Evolutionary conservation across 805 yeast species (phyloP), one percentile per base, ranked within the genome.

Genomic region (Ogataea degrootiae): DNA sequence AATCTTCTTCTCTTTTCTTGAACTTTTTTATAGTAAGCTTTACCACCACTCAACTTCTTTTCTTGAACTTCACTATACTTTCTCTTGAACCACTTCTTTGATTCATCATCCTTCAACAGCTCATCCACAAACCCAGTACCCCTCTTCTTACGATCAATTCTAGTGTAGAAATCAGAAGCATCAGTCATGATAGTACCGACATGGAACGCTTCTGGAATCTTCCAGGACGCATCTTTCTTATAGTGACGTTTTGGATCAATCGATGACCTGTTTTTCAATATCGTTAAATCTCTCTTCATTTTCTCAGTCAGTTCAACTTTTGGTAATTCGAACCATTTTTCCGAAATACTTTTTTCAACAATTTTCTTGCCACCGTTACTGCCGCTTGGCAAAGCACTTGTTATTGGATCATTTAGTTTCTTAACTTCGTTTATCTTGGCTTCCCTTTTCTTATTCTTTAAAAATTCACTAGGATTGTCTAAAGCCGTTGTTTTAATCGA

Each of bases 211-310:
- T 63, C 67, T 4, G 68, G 59, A 4, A 51, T 44, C 39, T 59
- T 86, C 87, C 41, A 96, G n/a, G 92, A 7, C 76, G 74, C 82
- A 49, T 85, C 94, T 64, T 87, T 88, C 68, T 87, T 89, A 69
- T 94, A 94, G 68, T 89, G 96, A 58, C 97, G 79, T 69, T 94
- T 94, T 7, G 97, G 98, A 63, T 94, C 98, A 52, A 94, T 74
- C 9, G 90, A 96, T 47, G 86, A 85, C 67, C 99, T 81, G 70
- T 92, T 87, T 60, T 88, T 83, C 50, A 94, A 73, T 15, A 94
- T 69, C 59, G 81, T 72, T 56, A 94, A 63, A 63, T 94, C 98
- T 49, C 96, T 75, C 60, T 85, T 85, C 19, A 87, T 62, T 29
- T 76, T 75, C 2, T 84, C 80, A 9, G 95, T 86, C 50, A 87